Conservation (phyloP, 164 flowering plant genomes). For the Chimonanthus praecox region DNA sequence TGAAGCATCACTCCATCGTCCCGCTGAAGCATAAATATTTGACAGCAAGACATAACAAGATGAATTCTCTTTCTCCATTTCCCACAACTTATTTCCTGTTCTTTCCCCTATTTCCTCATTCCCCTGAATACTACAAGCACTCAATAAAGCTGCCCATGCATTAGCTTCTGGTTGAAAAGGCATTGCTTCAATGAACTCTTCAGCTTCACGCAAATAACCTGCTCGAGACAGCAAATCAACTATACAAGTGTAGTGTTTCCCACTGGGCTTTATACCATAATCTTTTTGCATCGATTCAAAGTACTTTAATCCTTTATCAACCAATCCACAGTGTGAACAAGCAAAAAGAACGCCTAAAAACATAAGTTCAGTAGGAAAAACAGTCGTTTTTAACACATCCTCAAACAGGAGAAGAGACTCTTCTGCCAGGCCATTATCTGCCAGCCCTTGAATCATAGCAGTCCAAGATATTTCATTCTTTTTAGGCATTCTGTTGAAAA, state of each 20-base stretch:
- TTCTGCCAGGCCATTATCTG: constrained; percentile 49
- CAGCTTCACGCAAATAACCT: constrained; percentile 52
- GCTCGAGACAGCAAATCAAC: constrained; percentile 60
- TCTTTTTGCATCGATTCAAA: constrained; percentile 46
- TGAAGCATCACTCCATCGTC: constrained; percentile 50
- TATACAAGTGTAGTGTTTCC: constrained; percentile 46
- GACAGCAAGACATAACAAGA: constrained; percentile 54
- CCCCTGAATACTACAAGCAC: constrained; percentile 44
- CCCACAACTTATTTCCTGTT: constrained; percentile 32
- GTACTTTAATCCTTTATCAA: constrained; percentile 43
- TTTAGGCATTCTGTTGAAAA: constrained; percentile 40
- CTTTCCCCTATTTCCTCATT: constrained; percentile 47
- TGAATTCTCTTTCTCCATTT: constrained; percentile 31
- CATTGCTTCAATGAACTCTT: constrained; percentile 41
- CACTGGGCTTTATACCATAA: constrained; percentile 43
- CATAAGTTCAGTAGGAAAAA: constrained; percentile 41
- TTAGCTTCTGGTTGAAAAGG: constrained; percentile 46
- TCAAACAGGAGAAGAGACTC: constrained; percentile 42
- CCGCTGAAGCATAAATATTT: constrained; percentile 57
- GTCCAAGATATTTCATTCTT: constrained; percentile 55
- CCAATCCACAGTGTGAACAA: constrained; percentile 63
- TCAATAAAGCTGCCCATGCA: constrained; percentile 53
- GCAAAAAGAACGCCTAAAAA: constrained; percentile 50
- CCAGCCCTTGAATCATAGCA: constrained; percentile 65
- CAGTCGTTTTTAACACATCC: constrained; percentile 33